These are phyloP conservation scores for Letharia columbiana DNA, from an alignment of 495 filamentous ascomycete genomes.

Conservation along the genomic window DNA sequence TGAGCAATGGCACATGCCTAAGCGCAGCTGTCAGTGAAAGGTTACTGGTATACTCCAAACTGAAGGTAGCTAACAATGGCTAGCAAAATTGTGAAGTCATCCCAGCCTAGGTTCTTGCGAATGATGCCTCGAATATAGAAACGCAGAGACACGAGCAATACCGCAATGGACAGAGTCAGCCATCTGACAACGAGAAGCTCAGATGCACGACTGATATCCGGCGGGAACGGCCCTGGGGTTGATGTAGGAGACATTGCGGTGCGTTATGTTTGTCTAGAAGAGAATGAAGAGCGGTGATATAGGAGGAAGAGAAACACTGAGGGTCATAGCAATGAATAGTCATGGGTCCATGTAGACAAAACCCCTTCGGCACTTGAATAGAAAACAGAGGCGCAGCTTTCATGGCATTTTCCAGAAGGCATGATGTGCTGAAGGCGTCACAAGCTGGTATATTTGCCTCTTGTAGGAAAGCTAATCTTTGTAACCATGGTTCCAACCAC, in stretches of 20 bases:
- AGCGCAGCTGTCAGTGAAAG: neutral
- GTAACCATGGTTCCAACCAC: neutral
- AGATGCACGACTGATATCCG: neutral
- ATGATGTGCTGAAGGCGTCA: neutral
- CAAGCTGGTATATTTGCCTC: neutral
- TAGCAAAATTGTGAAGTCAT: conserved; percentile 4
- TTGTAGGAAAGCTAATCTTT: neutral
- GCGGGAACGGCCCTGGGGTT: neutral
- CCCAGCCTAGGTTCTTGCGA: neutral
- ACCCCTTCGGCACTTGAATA: neutral
- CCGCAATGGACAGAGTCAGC: neutral
- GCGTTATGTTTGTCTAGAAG: neutral
- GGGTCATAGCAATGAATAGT: neutral
- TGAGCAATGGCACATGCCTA: neutral
- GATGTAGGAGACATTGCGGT: neutral
- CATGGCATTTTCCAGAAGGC: neutral
- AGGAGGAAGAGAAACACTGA: neutral
- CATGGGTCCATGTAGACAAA: neutral
- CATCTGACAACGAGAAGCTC: neutral
- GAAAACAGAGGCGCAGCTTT: neutral
- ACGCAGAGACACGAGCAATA: neutral
- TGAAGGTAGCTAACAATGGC: neutral
- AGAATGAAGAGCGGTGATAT: neutral
- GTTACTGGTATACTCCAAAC: neutral
- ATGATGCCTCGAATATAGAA: neutral